Conservation (phyloP, 2,329 filamentous ascomycete species). For the Macrophomina pseudophaseolina region DNA sequence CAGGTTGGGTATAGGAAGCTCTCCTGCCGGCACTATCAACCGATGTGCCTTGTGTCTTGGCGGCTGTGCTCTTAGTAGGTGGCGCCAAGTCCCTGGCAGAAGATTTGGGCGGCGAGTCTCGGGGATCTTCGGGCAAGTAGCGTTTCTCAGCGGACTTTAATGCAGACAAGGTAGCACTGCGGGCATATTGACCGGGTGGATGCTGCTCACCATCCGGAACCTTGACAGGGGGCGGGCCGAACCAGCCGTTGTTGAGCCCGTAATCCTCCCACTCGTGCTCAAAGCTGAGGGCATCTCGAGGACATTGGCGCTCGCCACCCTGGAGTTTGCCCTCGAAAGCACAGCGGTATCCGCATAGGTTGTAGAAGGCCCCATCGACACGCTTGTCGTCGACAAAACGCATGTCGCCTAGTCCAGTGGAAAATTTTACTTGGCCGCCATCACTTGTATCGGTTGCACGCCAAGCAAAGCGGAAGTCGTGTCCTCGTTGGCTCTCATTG, state of each 20-base stretch:
- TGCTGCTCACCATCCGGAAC: neutral
- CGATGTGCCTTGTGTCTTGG: neutral
- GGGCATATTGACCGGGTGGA: neutral
- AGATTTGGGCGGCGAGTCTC: neutral
- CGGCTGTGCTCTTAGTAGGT: neutral
- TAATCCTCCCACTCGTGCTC: constrained; percentile 6
- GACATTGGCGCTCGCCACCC: neutral
- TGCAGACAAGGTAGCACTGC: neutral
- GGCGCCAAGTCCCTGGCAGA: no score
- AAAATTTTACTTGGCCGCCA: neutral
- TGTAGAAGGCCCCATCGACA: constrained; percentile 8
- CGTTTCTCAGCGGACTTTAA: neutral
- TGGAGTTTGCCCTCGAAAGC: neutral
- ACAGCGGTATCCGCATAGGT: neutral
- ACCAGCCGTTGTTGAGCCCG: neutral
- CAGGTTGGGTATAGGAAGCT: neutral
- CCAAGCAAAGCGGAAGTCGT: neutral
- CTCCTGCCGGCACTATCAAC: neutral
- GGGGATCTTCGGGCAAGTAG: constrained; percentile 27
- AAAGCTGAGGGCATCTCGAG: neutral
- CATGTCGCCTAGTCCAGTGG: constrained; percentile 2
- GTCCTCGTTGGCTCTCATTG: neutral
- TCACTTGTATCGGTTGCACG: constrained; percentile 7
- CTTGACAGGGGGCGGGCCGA: neutral
- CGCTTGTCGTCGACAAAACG: neutral